Base-by-base conservation (phyloP, 805 yeast genomes). In the Metschnikowia peoriensis region DNA sequence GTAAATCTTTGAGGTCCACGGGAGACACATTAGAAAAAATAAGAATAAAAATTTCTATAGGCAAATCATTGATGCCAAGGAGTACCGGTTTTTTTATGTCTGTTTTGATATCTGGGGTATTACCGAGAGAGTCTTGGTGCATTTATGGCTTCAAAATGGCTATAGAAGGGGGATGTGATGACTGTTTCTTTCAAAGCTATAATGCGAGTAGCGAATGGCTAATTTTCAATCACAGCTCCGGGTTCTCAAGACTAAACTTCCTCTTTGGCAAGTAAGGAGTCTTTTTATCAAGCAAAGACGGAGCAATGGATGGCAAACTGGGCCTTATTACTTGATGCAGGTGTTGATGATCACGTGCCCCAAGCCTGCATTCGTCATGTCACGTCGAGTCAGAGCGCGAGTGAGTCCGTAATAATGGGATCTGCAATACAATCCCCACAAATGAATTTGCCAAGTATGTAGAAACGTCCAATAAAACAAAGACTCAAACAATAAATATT, bases 1-100 rank as follows among this genome's bases (percentile, higher is more conserved):
- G 68, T 7, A 76, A 59, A 16, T 59, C 63, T 47, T 67, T 67
- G 44, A 81, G 64, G 29, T 81, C 75, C 4, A 64, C 57, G 4
- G 81, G 77, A 49, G 81, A 82, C 7, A 80, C 70, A 48, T 72
- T 65, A 5, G 77, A 65, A 57, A 81, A 79, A 14, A 81, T 67
- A 32, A 67, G 63, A 48, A 77, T 72, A 47, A 81, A 62, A 1
- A 80, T 53, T 58, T 81, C 86, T 2, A 66, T 49, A 2, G 85
- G 85, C n/a, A 81, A 63, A 16, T 69, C 70, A 55, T 67, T 66
- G 38, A 71, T 59, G n/a, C 52, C 44, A 8, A 47, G 46, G 7
- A 17, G 28, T 27, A 50, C 17, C 27, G 28, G 45, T 28, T 28
- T 14, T 34, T 28, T 14, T 34, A 27, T 45, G 4, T 34, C 51